Conservation (phyloP, 257 asterid genomes). For the Capsicum rhomboideum region DNA sequence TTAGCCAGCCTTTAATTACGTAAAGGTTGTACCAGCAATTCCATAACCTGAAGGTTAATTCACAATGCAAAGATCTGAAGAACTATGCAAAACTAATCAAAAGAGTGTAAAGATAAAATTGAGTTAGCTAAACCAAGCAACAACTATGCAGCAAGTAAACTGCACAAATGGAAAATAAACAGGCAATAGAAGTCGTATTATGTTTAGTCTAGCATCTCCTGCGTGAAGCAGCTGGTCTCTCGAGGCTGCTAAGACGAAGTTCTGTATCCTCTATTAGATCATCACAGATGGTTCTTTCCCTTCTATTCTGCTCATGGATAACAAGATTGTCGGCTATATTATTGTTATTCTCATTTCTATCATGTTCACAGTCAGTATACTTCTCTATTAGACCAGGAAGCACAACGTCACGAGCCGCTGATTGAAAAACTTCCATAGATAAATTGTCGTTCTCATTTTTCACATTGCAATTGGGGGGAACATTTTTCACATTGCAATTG, state of each 20-base stretch:
- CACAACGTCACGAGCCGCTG: not conserved
- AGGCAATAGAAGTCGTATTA: not conserved
- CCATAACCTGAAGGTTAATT: too few species aligned
- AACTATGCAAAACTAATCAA: too few species aligned
- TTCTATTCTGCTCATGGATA: not conserved
- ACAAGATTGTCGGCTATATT: not conserved
- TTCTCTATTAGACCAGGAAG: not conserved
- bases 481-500: not conserved
- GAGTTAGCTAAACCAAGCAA: not conserved
- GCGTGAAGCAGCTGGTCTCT: not conserved
- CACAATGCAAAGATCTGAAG: too few species aligned
- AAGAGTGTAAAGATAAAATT: too few species aligned
- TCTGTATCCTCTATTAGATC: not conserved
- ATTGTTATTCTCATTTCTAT: not conserved
- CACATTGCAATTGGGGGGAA: not conserved
- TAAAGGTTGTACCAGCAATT: too few species aligned
- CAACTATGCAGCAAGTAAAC: not conserved
- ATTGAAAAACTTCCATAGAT: not conserved
- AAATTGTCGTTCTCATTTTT: not conserved
- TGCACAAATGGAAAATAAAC: not conserved
- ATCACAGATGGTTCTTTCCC: not conserved
- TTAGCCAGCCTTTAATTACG: too few species aligned
- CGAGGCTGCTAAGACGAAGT: not conserved
- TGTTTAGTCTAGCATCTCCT: not conserved
- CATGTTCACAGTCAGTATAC: not conserved